Conservation (phyloP, 331 rosid genomes). For the Telfairia occidentalis region DNA sequence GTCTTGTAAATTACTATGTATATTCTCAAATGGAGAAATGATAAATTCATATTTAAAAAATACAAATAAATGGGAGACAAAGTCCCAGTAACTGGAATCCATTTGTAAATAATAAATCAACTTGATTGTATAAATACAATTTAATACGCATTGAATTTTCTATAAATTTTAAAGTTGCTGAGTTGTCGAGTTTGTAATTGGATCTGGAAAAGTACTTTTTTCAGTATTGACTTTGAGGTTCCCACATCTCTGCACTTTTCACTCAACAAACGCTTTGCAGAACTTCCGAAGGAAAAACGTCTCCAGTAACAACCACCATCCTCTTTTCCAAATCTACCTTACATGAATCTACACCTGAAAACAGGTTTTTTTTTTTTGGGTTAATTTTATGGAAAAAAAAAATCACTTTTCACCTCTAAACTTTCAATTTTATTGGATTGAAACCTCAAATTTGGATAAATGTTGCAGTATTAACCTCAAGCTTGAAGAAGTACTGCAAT, state of each 20-base stretch:
- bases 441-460: too few relatives aligned
- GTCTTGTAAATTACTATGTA: too few relatives aligned
- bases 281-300: slow-evolving; percentile 77
- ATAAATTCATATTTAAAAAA: too few relatives aligned
- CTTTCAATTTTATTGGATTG: too few relatives aligned
- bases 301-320: slow-evolving; percentile 74
- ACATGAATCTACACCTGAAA: slow-evolving; percentile 67
- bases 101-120: neutral
- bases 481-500: too few relatives aligned
- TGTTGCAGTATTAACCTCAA: too few relatives aligned
- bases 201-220: neutral
- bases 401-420: too few relatives aligned
- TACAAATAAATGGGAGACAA: neutral
- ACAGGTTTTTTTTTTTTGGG: too few relatives aligned
- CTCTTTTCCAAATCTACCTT: slow-evolving; percentile 69
- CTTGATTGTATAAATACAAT: neutral
- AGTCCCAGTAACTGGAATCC: neutral
- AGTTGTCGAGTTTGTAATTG: neutral
- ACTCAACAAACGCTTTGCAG: slow-evolving; percentile 77
- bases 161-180: neutral
- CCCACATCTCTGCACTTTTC: slow-evolving; percentile 65
- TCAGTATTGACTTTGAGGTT: slow-evolving; percentile 2
- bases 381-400: too few relatives aligned
- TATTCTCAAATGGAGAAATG: too few relatives aligned
- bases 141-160: neutral